Evolutionary conservation across 305 asterid genomes (phyloP), one percentile per base, ranked within the genome.

Genomic region (Fraxinus dipetala): DNA sequence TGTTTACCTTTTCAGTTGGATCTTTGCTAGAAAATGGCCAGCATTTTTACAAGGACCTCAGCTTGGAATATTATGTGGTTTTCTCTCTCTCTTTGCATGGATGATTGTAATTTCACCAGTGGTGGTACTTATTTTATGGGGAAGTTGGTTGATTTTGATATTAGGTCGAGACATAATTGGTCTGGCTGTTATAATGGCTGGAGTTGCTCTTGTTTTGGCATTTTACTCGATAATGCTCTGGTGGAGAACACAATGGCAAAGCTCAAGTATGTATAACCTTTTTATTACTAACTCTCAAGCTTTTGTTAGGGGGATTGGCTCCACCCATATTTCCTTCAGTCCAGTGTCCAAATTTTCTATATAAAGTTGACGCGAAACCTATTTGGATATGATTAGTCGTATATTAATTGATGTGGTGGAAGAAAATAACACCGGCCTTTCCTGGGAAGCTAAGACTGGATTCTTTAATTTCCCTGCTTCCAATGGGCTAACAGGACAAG

Each of bases 191-290:
- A 90, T 96, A 90, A 96, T 96, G 99, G 97, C 97, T 82, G 99
- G 99, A 83, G 90, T 88, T 85, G 97, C 98, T 85, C 92, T 96
- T 61, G 93, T 96, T 69, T 85, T 96, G 90, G 97, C 99, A 45
- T 96, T 96, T 88, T 96, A 96, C 82, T 91, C 98, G 1, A 90
- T 96, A 80, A 96, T 96, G 99, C 98, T 96, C 84, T 96, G 99
- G 99, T 96, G 98, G 98, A 94, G 99, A 89, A 96, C 99, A 74
- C 98, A 94, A 79, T 96, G 99, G 99, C 99, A 96, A 91, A 96
- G 99, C 93, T 96, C 99, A 88, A 96, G 99, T 96, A 92, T 63
- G 99, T 88, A 82, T 63, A 38, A 35, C 79, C 65, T 32, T 75
- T n/a, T 28, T 20, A 14, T n/a, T 74, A 43, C 24, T 80, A 79